Conservation (phyloP, 2,329 filamentous ascomycete genomes). For the Colletotrichum kahawae region DNA sequence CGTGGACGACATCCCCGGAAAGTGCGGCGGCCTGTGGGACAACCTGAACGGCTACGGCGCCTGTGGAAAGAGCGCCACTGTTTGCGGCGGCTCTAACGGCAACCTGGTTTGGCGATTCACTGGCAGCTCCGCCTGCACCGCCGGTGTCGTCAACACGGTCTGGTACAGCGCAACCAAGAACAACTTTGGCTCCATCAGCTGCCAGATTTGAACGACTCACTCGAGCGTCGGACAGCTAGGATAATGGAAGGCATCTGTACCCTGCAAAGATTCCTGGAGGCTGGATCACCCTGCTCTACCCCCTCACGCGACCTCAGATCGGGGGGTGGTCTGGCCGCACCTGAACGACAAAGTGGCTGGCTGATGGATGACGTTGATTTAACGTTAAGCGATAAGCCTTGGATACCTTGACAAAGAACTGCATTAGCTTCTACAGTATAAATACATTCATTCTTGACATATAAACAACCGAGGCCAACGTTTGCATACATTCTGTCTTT, state of each 20-base stretch:
- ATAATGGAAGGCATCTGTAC: neutral
- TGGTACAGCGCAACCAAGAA: neutral
- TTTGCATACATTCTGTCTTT: neutral
- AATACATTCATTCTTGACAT: neutral
- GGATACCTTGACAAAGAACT: neutral
- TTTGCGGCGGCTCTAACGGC: neutral
- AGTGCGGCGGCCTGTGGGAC: neutral
- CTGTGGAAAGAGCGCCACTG: neutral
- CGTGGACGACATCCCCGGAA: neutral
- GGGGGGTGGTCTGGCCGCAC: neutral
- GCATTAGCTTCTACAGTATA: neutral
- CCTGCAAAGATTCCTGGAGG: neutral
- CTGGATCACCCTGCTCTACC: neutral
- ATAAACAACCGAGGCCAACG: neutral
- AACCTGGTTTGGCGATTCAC: neutral
- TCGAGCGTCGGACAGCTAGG: neutral
- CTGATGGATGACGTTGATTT: neutral
- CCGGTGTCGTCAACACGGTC: neutral
- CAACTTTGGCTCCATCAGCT: neutral
- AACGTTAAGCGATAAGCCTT: neutral
- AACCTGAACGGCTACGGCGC: neutral
- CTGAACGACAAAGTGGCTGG: neutral
- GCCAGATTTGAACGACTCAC: neutral
- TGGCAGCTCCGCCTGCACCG: neutral
- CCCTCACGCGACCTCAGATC: accelerated